phyloP scores from a whole-genome alignment of 805 yeast species.

The Candida tibetensis region DNA sequence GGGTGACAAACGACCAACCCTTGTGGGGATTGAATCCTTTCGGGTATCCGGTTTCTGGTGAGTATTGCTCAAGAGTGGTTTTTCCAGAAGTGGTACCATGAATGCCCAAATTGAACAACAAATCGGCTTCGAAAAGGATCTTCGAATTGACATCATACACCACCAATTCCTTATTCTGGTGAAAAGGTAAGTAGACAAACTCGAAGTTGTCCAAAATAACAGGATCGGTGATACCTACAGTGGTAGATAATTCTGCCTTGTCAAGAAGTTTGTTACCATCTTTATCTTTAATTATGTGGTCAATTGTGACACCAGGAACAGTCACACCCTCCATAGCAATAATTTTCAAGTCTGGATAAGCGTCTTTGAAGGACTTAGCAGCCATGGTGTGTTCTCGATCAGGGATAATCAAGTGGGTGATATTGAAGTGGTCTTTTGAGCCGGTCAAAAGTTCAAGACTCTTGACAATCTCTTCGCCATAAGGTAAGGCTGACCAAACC shows the following conservation, averaged over 20 bases:
- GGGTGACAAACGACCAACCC: constrained; percentile 42
- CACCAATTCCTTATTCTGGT: constrained; percentile 58
- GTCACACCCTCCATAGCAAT: constrained; percentile 49
- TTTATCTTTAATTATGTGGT: constrained; percentile 34
- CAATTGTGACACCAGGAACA: constrained; percentile 32
- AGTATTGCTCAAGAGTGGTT: constrained; percentile 39
- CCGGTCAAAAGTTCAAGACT: constrained; percentile 36
- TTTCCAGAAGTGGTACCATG: constrained; percentile 23
- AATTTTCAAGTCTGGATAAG: constrained; percentile 49
- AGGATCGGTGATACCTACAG: constrained; percentile 35
- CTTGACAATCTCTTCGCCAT: constrained; percentile 43
- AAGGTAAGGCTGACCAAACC: constrained; percentile 61
- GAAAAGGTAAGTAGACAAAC: constrained; percentile 56
- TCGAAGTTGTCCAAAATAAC: constrained; percentile 44
- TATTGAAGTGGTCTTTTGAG: constrained; percentile 31
- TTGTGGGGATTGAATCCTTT: constrained; percentile 39
- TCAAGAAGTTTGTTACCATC: constrained; percentile 34
- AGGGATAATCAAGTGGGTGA: constrained; percentile 56
- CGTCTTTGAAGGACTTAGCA: constrained; percentile 47
- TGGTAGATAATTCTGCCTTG: constrained; percentile 17
- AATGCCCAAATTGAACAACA: constrained; percentile 56
- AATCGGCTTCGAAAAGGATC: constrained; percentile 57
- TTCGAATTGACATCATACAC: constrained; percentile 46
- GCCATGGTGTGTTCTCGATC: constrained; percentile 68
- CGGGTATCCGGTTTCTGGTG: constrained; percentile 45